phyloP scores from a whole-genome alignment of 805 yeast genomes.

The Kregervanrija pseudodelftensis region DNA sequence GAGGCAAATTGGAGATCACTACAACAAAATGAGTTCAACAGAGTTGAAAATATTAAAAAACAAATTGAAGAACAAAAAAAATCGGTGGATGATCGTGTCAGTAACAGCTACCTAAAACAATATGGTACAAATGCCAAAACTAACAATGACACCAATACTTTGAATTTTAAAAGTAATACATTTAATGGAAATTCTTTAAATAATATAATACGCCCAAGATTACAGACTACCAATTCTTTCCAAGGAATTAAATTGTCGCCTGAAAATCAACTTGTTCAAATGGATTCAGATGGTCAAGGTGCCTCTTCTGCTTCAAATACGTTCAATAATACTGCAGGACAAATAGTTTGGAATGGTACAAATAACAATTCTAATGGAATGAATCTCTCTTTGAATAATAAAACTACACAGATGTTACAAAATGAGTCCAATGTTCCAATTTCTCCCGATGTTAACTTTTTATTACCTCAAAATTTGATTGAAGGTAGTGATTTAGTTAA shows the following conservation, averaged over 20 bases:
- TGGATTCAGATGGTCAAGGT: background rate
- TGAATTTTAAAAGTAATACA: slow-evolving; percentile 6
- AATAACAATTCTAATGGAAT: slow-evolving; percentile 4
- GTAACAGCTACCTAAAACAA: slow-evolving; percentile 15
- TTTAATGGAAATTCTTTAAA: slow-evolving; percentile 10
- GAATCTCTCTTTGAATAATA: slow-evolving; percentile 2
- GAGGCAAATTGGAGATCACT: slow-evolving; percentile 35
- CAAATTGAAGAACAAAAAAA: slow-evolving; percentile 14
- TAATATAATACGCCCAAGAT: slow-evolving; percentile 4
- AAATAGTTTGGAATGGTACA: slow-evolving; percentile 3
- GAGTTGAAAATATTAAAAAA: slow-evolving; percentile 21
- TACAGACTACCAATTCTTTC: slow-evolving; percentile 4
- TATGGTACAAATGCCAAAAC: slow-evolving; percentile 13
- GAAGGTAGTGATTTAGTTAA: slow-evolving; percentile 18
- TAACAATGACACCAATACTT: slow-evolving; percentile 1
- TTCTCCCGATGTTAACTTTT: slow-evolving; percentile 17
- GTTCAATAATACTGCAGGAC: no score
- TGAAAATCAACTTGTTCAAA: slow-evolving; percentile 10
- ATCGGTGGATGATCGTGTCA: slow-evolving; percentile 18
- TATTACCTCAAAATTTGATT: slow-evolving; percentile 25
- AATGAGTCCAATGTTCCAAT: background rate
- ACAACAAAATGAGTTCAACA: slow-evolving; percentile 30
- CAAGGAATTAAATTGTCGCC: slow-evolving; percentile 11
- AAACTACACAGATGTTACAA: no score
- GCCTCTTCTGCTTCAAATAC: no score